These are phyloP conservation scores for Artemisia annua DNA, from an alignment of 129 eudicot genomes.

Conservation along the genomic window DNA sequence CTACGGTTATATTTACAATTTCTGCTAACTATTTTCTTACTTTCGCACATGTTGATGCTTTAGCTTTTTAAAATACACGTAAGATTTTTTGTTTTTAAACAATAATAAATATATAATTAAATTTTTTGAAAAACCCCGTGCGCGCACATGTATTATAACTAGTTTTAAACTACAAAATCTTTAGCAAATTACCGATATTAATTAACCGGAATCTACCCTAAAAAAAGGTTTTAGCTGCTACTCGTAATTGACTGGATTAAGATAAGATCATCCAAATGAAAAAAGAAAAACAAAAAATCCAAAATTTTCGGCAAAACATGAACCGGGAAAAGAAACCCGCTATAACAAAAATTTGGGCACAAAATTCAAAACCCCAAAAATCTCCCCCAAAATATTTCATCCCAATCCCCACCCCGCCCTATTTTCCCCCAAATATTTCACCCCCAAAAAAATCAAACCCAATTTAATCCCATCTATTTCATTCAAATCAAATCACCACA, in stretches of 20 bases:
- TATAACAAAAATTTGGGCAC: constrained; percentile 27
- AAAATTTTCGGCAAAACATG: background rate
- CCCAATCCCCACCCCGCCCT: constrained; percentile 25
- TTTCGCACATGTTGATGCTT: too few relatives aligned
- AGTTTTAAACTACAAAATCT: too few relatives aligned
- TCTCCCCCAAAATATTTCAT: constrained; percentile 28
- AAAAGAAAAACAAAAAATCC: background rate
- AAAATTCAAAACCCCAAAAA: constrained; percentile 39
- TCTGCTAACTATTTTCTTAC: too few relatives aligned
- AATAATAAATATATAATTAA: too few relatives aligned
- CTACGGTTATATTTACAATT: too few relatives aligned
- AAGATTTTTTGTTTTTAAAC: too few relatives aligned
- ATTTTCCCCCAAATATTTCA: constrained; percentile 2
- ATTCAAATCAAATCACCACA: background rate
- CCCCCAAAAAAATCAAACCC: background rate
- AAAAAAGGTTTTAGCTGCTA: too few relatives aligned
- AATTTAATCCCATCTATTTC: background rate
- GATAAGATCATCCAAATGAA: background rate
- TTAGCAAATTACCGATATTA: too few relatives aligned
- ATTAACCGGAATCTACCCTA: too few relatives aligned
- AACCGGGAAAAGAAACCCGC: constrained; percentile 45
- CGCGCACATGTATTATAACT: too few relatives aligned
- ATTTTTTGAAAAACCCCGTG: too few relatives aligned
- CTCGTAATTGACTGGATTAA: background rate
- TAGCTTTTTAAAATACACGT: too few relatives aligned